Base-by-base conservation (phyloP, 257 asterid species). In the Anisodus tanguticus region DNA sequence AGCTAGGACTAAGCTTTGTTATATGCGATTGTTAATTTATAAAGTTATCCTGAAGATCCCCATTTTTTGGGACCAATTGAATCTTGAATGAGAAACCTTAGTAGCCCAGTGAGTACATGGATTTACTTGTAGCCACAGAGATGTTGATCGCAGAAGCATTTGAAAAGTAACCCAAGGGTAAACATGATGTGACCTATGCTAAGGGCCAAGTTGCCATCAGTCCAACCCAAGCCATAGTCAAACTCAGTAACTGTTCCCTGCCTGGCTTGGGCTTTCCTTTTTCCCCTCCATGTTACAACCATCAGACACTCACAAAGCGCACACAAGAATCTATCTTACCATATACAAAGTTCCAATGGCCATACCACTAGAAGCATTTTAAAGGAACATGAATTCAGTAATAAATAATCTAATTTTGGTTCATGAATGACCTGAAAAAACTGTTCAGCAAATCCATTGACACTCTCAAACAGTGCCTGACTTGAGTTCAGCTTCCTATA, bases 401-500 rank as follows among this genome's bases (percentile, higher is more conserved):
- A 19, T 19, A 74, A 74, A 19, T 19, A 74, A 72, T 74, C 43
- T 74, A 22, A 11, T 19, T 80, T 67, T 72, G 67, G 59, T 37
- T 55, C 55, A 67, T 78, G 76, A 85, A 69, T 76, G 84, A 92
- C 99, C 95, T 94, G 93, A 87, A 93, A 93, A 82, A 94, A 84
- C 76, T 89, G 89, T 74, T 96, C 98, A 17, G 98, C 92, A 87
- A 92, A 90, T 84, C 92, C 91, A 88, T 91, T 83, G 87, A 90
- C 90, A 90, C 93, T 90, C 86, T 85, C 90, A 76, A 91, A 86
- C 88, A 94, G 69, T 57, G 81, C 86, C 86, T 90, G 89, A 86
- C 91, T 86, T 12, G 88, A 74, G 55, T 80, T 17, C 62, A 79
- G 71, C 87, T 59, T 94, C 91, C 86, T 85, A 82, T 85, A 83